phyloP scores from a whole-genome alignment of 495 filamentous ascomycete genomes.

The Sporormia fimetaria region DNA sequence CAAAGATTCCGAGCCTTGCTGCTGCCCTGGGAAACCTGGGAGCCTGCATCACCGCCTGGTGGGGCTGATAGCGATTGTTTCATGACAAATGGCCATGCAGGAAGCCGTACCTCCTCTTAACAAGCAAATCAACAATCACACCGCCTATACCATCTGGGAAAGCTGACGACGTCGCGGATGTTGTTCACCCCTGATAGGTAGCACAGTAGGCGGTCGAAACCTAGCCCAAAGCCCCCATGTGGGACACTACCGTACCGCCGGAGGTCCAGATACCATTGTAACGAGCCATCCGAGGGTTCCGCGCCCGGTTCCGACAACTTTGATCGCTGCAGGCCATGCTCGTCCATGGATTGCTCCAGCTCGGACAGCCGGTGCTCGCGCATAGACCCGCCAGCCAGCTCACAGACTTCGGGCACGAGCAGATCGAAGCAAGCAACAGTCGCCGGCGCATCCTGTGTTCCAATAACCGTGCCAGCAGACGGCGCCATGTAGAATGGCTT shows the following conservation, averaged over 20 bases:
- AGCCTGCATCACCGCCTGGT: too few relatives aligned
- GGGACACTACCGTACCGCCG: slow-evolving; percentile 86
- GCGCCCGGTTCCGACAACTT: slow-evolving; percentile 1
- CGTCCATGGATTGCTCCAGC: slow-evolving; percentile 63
- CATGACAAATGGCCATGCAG: background rate
- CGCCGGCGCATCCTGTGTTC: slow-evolving; percentile 18
- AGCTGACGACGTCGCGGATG: slow-evolving; percentile 76
- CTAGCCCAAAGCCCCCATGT: slow-evolving; percentile 92
- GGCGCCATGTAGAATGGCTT: slow-evolving; percentile 97
- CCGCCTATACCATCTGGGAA: slow-evolving; percentile 81
- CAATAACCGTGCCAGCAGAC: slow-evolving; percentile 28
- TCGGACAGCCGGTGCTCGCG: slow-evolving; percentile 73
- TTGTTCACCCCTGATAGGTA: slow-evolving; percentile 78
- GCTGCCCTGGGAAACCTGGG: too few relatives aligned
- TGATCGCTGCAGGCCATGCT: slow-evolving; percentile 41
- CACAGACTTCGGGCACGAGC: slow-evolving; percentile 76
- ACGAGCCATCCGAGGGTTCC: slow-evolving; percentile 21
- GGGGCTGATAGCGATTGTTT: background rate
- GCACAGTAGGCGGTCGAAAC: slow-evolving; percentile 79
- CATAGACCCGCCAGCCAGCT: slow-evolving; percentile 85
- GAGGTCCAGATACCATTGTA: slow-evolving; percentile 92
- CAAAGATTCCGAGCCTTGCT: too few relatives aligned
- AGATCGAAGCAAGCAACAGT: slow-evolving; percentile 96
- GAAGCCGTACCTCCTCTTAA: background rate
- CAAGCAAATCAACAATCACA: slow-evolving; percentile 70